A percentile compares a stretch with the other conserved stretches of the same genome.
phyloP scores from a whole-genome alignment of 2,329 filamentous ascomycete genomes.

The Talaromyces sp. region DNA sequence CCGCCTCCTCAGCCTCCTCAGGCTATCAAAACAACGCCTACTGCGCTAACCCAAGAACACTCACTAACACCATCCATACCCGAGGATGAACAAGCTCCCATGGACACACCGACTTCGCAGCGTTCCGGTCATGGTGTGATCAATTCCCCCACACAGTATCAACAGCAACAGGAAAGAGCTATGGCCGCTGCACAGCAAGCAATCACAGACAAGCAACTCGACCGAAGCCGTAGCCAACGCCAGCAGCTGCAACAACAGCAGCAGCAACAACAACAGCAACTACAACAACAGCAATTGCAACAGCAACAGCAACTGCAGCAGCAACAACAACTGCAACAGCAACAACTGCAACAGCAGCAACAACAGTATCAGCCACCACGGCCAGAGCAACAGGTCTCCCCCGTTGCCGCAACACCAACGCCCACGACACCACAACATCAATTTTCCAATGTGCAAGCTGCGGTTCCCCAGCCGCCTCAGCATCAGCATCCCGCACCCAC shows the following conservation, averaged over 20 bases:
- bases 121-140: conserved; percentile 23
- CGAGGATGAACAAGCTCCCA: conserved; percentile 49
- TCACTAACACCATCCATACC: conserved; percentile 48
- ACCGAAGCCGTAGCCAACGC: conserved; percentile 70
- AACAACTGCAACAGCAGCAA: conserved; percentile 39
- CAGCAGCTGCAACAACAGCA: conserved; percentile 47
- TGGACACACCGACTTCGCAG: not conserved
- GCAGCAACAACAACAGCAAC: conserved; percentile 37
- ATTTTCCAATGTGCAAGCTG: conserved; percentile 6
- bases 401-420: not conserved
- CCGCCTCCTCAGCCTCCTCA: conserved; percentile 39
- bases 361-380: conserved; percentile 17
- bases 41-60: conserved; percentile 53
- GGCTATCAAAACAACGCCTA: not conserved
- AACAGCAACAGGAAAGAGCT: conserved; percentile 78
- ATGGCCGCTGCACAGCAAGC: conserved; percentile 75
- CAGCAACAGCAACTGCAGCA: conserved; percentile 15
- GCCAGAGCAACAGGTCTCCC: conserved; percentile 17
- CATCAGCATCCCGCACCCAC: conserved; percentile 46
- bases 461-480: conserved; percentile 18
- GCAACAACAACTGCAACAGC: conserved; percentile 47
- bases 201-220: conserved; percentile 64
- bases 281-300: conserved; percentile 16
- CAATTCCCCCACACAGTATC: conserved; percentile 41
- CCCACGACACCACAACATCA: conserved; percentile 7